Evolutionary conservation across 164 flowering plant genomes (phyloP).

Genomic region (Saururus chinensis): DNA sequence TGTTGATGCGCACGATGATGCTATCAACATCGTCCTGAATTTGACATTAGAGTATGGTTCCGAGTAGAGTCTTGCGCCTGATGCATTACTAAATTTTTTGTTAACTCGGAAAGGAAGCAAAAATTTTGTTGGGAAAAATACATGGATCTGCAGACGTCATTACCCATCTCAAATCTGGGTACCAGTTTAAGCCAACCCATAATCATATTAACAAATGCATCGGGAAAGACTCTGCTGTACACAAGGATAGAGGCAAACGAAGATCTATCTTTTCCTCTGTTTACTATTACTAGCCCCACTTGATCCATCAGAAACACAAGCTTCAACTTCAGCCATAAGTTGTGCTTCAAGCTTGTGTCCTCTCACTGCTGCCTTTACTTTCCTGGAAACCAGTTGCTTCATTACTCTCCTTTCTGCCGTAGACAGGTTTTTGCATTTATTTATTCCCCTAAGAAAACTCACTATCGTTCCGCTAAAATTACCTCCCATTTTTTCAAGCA

Average conservation of each 20-base stretch:
- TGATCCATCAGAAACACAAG: conserved; percentile 27
- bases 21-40: too few species aligned
- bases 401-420: conserved; percentile 30
- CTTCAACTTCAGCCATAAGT: conserved; percentile 27
- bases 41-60: too few species aligned
- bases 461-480: conserved; percentile 22
- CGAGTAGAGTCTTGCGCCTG: too few species aligned
- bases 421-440: conserved; percentile 33
- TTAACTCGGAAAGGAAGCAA: too few species aligned
- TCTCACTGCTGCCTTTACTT: conserved; percentile 22
- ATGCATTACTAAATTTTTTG: too few species aligned
- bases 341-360: conserved; percentile 31
- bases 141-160: too few species aligned
- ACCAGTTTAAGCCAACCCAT: too few species aligned
- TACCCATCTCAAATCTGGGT: too few species aligned
- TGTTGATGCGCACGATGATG: too few species aligned
- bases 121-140: too few species aligned
- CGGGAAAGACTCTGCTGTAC: neutral
- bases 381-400: conserved; percentile 37
- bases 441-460: conserved; percentile 30
- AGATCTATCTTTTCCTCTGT: conserved; percentile 5
- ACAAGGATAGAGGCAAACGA: neutral
- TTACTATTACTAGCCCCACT: conserved; percentile 22
- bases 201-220: neutral
- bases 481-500: conserved; percentile 18